Percentiles rank a stretch among this genome's conserved stretches.
Conservation (phyloP, 305 asterid genomes). For the Fraxinus angustifolia region DNA sequence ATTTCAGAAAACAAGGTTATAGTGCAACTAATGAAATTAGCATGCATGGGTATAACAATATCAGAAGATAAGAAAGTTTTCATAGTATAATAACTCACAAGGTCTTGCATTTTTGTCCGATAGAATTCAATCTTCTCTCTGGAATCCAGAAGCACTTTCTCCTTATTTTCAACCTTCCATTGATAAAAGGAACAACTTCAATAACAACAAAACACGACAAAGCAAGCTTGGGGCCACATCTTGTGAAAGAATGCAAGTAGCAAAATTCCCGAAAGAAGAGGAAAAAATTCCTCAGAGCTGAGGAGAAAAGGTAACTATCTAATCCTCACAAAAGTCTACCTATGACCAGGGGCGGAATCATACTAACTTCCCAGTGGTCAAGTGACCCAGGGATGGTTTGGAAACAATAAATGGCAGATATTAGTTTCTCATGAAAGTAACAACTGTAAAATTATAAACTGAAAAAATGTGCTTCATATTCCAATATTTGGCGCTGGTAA, state of each 20-base stretch:
- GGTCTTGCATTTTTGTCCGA: constrained; percentile 92
- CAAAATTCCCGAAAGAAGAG: constrained; percentile 3
- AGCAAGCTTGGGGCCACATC: constrained; percentile 7
- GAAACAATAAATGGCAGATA: constrained; percentile 3
- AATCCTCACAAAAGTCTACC: neutral
- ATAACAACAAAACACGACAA: neutral
- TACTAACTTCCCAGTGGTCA: constrained; percentile 4
- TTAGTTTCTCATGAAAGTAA: neutral
- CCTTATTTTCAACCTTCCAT: constrained; percentile 67
- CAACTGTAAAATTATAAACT: neutral
- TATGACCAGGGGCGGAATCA: neutral
- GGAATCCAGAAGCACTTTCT: constrained; percentile 70
- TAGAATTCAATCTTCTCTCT: constrained; percentile 91
- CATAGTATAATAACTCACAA: constrained; percentile 51
- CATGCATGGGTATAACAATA: constrained; percentile 7
- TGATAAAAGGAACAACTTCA: constrained; percentile 29
- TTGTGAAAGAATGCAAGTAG: constrained; percentile 14
- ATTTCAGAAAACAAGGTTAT: constrained; percentile 24
- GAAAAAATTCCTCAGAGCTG: neutral
- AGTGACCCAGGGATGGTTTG: neutral
- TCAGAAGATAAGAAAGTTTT: constrained; percentile 18
- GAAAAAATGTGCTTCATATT: constrained; percentile 2
- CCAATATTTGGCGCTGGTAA: constrained; percentile 1
- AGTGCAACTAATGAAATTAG: constrained; percentile 1
- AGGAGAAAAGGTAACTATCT: neutral